A percentile compares a stretch with the other conserved stretches of the same genome.
phyloP scores from a whole-genome alignment of 225 moss, liverwort and hornwort species.

The Straminergon stramineum region DNA sequence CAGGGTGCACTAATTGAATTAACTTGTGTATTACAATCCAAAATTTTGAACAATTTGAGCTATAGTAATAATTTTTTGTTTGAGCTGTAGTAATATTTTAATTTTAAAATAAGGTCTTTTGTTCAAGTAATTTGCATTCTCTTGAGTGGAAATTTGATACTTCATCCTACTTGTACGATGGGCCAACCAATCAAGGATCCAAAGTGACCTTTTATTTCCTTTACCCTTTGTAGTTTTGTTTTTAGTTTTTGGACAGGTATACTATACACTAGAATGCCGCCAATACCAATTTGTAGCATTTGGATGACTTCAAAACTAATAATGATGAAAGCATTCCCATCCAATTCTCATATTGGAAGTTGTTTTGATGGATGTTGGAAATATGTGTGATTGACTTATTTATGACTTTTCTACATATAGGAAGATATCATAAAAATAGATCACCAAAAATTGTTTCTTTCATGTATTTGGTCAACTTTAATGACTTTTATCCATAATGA shows the following conservation, averaged over 20 bases:
- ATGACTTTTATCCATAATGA: not conserved
- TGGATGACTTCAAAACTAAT: not conserved
- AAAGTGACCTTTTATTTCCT: not conserved
- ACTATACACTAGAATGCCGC: too few relatives aligned
- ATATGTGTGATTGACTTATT: not conserved
- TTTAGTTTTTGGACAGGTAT: not conserved
- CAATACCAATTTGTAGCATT: rapidly evolving
- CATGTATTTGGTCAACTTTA: not conserved
- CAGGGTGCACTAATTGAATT: not conserved
- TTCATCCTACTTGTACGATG: not conserved
- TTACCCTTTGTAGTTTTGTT: not conserved
- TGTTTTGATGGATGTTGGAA: not conserved
- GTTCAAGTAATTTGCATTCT: not conserved
- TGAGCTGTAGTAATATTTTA: too few relatives aligned
- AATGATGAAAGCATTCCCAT: not conserved
- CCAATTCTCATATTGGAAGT: not conserved
- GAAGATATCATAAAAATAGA: not conserved
- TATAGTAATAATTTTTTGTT: not conserved
- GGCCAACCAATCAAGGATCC: not conserved
- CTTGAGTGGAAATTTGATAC: not conserved
- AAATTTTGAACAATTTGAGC: not conserved
- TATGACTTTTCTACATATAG: not conserved
- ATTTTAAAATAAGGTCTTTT: not conserved
- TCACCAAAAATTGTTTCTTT: not conserved
- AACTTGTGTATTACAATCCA: not conserved